phyloP scores from a whole-genome alignment of 2,329 filamentous ascomycete species.

The Harringtonia lauricola region DNA sequence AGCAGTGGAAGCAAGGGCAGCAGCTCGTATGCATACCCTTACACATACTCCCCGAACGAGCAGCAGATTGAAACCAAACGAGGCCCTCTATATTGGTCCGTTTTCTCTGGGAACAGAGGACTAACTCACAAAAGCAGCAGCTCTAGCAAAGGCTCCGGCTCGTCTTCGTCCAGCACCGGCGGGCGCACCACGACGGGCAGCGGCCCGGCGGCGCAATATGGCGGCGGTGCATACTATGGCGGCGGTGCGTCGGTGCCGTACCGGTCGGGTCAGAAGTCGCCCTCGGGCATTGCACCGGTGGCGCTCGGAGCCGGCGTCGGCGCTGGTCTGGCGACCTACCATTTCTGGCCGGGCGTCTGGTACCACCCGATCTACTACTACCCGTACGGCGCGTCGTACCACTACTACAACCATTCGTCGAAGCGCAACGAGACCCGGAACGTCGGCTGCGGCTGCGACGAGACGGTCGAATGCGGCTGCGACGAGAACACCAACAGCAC shows the following conservation, averaged over 20 bases:
- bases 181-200: conserved; percentile 45
- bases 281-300: conserved; percentile 41
- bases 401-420: conserved; percentile 38
- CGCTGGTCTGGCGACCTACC: conserved; percentile 31
- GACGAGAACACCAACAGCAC: conserved; percentile 53
- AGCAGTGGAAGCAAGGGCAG: conserved; percentile 5
- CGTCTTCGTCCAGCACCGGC: conserved; percentile 28
- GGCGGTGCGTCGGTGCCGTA: conserved; percentile 56
- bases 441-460: conserved; percentile 50
- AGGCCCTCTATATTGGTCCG: background rate
- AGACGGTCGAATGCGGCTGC: conserved; percentile 49
- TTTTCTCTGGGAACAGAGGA: no score
- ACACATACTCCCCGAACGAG: no score
- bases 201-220: conserved; percentile 45
- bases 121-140: no score
- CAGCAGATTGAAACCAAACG: no score
- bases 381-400: conserved; percentile 39
- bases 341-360: conserved; percentile 56
- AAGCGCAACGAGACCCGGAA: conserved; percentile 46
- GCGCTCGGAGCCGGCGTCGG: conserved; percentile 33
- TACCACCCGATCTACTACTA: conserved; percentile 51
- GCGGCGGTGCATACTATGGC: conserved; percentile 53
- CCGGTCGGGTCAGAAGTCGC: conserved; percentile 35
- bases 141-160: conserved; percentile 13
- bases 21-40: no score